Evolutionary conservation across 1,284 basidiomycete genomes (phyloP), one percentile per base, ranked within the genome.

Genomic region (Amylostereum chailletii): DNA sequence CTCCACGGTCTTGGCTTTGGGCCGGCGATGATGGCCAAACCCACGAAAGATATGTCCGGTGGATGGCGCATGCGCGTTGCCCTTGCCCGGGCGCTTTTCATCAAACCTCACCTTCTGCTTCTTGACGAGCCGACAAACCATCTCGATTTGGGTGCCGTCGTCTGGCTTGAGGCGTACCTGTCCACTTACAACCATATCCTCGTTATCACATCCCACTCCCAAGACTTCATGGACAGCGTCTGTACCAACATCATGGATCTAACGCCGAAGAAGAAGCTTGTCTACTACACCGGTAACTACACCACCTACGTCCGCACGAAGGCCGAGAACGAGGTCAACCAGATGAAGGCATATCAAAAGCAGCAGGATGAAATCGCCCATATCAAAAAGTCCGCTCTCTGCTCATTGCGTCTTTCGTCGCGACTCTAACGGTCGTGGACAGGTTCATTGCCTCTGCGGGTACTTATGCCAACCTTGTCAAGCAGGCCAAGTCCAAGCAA

Each of bases 41-140:
- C 94, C 10, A 98, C 95, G 48, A 95, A 94, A 71, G 95, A 98
- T 67, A 96, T 99, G 92, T 89, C 84, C 61, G 95, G 94, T 81
- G 94, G 94, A 63, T 98, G 95, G 95, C 81, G 95, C 55, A 98
- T 98, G 95, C 86, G 96, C 67, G 94, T 99, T 53, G 90, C 96
- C 10, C 85, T 99, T 46, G 95, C 95, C 30, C 81, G 94, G 55
- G 95, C 95, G 1, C 77, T 99, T 47, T 98, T 99, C 71, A 74
- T 98, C 68, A 97, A 96, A 72, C 94, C 95, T 4, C 95, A 99
- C 73, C 70, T 98, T 29, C 76, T 98, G 31, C 73, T 98, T 34
- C 81, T 97, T 55, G 94, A 97, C 64, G 90, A 94, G 67, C 83
- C 83, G 5, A 86, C 86, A 34, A 93, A 93, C 66, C 90, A 93